Conservation (phyloP, 371 early-diverging fungal species). For the Mortierella sp. region DNA sequence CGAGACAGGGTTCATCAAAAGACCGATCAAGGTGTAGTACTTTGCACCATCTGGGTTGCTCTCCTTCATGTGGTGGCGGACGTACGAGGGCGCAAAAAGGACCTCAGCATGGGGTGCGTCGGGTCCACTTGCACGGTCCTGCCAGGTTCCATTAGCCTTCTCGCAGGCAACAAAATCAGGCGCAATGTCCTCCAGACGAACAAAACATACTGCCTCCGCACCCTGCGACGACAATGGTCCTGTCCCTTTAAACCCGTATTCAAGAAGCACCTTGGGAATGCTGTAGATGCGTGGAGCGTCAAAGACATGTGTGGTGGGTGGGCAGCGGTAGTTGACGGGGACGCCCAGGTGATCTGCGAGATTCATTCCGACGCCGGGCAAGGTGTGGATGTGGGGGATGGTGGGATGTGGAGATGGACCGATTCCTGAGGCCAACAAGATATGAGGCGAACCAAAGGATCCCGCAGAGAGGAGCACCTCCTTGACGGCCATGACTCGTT, state of each 20-base stretch:
- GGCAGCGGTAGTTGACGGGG: conserved; percentile 25
- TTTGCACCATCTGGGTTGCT: conserved; percentile 24
- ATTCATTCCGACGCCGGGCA: conserved; percentile 59
- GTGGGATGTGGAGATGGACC: conserved; percentile 37
- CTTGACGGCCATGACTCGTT: conserved; percentile 38
- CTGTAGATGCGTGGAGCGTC: background rate
- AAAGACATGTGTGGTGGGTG: conserved; percentile 7
- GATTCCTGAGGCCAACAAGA: conserved; percentile 52
- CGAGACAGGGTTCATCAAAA: conserved; percentile 45
- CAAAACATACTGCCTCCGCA: conserved; percentile 31
- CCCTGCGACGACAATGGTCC: conserved; percentile 21
- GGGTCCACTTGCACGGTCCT: conserved; percentile 46
- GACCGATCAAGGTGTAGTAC: conserved; percentile 31
- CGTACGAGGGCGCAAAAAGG: conserved; percentile 24
- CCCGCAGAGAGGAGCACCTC: conserved; percentile 50
- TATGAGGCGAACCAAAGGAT: conserved; percentile 50
- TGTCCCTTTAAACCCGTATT: conserved; percentile 35
- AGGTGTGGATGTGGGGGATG: conserved; percentile 50
- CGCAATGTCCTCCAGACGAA: conserved; percentile 48
- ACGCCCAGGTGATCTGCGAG: conserved; percentile 58
- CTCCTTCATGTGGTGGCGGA: conserved; percentile 21
- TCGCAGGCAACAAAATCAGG: conserved; percentile 57
- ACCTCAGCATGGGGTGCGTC: conserved; percentile 44
- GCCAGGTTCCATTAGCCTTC: conserved; percentile 55
- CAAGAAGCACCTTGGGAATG: conserved; percentile 21